Conservation (phyloP, 2,329 filamentous ascomycete species). For the Sclerotinia minor region DNA sequence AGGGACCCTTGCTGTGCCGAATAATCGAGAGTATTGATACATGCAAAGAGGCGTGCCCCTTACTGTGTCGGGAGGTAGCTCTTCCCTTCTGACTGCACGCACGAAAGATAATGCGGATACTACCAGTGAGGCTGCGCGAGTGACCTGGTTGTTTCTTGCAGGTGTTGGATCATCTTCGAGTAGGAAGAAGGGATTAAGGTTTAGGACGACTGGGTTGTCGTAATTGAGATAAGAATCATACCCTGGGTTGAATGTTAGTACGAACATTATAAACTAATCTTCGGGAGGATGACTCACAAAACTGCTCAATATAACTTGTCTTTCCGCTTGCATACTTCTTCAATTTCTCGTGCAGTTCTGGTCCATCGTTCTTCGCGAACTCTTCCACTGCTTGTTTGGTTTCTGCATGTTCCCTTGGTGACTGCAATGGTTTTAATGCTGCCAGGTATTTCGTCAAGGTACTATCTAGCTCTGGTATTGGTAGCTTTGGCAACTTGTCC, state of each 20-base stretch:
- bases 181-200: conserved; percentile 96
- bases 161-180: conserved; percentile 97
- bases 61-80: conserved; percentile 84
- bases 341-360: conserved; percentile 80
- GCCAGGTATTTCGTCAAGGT: conserved; percentile 79
- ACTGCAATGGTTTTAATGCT: conserved; percentile 78
- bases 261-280: conserved; percentile 7
- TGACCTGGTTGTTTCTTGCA: conserved; percentile 94
- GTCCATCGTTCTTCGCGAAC: conserved; percentile 79
- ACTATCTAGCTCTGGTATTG: conserved; percentile 82
- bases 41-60: conserved; percentile 87
- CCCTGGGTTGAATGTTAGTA: conserved; percentile 57
- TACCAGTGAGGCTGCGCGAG: conserved; percentile 85
- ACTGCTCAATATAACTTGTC: conserved; percentile 97
- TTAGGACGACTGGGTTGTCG: conserved; percentile 95
- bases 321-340: conserved; percentile 88
- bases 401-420: conserved; percentile 76
- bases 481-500: conserved; percentile 84
- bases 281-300: conserved; percentile 66
- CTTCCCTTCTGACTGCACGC: conserved; percentile 86
- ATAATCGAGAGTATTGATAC: conserved; percentile 96
- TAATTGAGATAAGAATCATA: conserved; percentile 98
- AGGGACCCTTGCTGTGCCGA: conserved; percentile 90
- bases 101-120: conserved; percentile 91
- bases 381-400: conserved; percentile 78